phyloP scores from a whole-genome alignment of 192 early-diverging fungal species.

The Backusella morwellensis region DNA sequence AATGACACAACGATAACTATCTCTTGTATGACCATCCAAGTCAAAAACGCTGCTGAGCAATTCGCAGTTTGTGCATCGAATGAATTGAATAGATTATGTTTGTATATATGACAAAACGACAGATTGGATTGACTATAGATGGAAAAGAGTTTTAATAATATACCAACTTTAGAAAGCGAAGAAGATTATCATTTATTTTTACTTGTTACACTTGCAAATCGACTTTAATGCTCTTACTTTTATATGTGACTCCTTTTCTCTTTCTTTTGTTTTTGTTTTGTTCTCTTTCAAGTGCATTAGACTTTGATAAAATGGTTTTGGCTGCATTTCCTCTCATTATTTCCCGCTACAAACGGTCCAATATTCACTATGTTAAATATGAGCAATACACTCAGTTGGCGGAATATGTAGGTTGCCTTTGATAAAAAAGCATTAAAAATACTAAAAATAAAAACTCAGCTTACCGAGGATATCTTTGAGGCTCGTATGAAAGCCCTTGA shows the following conservation, averaged over 20 bases:
- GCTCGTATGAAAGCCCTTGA: conserved; percentile 5
- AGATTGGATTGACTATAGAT: background rate
- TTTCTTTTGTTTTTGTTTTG: background rate
- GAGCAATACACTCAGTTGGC: background rate
- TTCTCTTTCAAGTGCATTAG: background rate
- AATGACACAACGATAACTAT: background rate
- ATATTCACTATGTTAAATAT: background rate
- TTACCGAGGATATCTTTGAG: conserved; percentile 9
- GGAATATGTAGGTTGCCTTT: background rate
- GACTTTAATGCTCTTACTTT: background rate
- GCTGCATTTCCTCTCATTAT: conserved; percentile 14
- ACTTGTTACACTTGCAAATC: background rate
- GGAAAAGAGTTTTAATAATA: background rate
- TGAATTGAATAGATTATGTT: background rate
- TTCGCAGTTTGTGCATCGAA: background rate
- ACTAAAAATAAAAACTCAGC: background rate
- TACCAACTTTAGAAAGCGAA: background rate
- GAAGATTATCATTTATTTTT: background rate
- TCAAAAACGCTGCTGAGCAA: background rate
- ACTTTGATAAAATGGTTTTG: background rate
- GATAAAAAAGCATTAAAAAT: background rate
- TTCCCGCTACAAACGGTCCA: background rate
- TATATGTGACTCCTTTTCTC: background rate
- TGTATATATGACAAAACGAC: background rate
- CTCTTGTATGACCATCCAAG: background rate